phyloP scores from a whole-genome alignment of 208 protist species.

The Tritrichomonas musculus region DNA sequence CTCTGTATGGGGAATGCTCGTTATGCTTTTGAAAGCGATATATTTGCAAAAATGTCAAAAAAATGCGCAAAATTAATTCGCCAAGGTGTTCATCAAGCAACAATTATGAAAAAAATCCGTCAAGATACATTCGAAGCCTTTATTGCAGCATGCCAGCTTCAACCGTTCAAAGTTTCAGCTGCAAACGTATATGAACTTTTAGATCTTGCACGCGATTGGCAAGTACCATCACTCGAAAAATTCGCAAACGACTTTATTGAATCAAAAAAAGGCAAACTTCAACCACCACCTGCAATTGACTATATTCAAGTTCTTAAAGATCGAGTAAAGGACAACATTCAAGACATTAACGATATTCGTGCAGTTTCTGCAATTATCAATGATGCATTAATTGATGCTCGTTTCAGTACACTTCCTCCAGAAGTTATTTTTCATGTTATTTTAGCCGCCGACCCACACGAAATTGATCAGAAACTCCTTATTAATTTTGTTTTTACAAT shows the following conservation, averaged over 20 bases:
- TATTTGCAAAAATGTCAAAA: background rate
- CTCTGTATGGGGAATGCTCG: background rate
- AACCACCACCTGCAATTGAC: background rate
- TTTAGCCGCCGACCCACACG: background rate
- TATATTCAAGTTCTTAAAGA: background rate
- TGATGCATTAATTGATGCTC: background rate
- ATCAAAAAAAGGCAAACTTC: background rate
- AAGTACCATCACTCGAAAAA: background rate
- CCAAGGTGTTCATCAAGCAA: background rate
- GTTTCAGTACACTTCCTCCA: background rate
- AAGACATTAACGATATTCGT: background rate
- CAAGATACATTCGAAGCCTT: constrained; percentile 23
- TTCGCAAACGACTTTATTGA: background rate
- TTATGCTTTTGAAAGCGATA: background rate
- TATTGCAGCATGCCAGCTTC: background rate
- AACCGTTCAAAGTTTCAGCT: background rate
- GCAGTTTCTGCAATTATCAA: background rate
- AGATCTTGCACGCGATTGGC: background rate
- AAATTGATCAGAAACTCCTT: background rate
- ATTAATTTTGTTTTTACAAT: background rate
- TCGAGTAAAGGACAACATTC: background rate
- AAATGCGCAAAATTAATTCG: background rate
- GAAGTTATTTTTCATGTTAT: constrained; percentile 11
- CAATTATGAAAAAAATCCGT: background rate
- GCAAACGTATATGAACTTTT: background rate